Base-by-base conservation (phyloP, 192 early-diverging fungal genomes). In the Coemansia sp. region DNA sequence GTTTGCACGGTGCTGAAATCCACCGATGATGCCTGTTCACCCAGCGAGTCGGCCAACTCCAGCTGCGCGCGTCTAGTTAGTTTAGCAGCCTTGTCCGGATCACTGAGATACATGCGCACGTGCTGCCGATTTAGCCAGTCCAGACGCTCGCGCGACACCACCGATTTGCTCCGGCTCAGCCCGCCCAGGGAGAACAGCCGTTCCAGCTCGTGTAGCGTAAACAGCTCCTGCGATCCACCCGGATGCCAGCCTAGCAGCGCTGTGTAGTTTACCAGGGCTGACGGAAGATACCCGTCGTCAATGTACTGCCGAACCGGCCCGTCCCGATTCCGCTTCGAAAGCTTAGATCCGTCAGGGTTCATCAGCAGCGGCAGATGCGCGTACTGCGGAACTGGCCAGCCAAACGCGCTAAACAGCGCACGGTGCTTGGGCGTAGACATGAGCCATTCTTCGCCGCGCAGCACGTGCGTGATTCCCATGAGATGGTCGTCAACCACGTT, bases 371-470 rank as follows among this genome's bases (percentile, higher is more conserved):
- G 94, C 28, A 97, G 75, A 47, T 97, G 94, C 1, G 81, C 87
- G 71, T 90, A 97, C 45, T 79, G 48, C 9, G 94, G 94, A 14
- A 79, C 50, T 6, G 64, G 62, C 91, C 90, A 94, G 2, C 84
- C 86, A 64, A 97, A 83, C 15, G 90, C 86, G 17, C 72, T 57
- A 68, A 94, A 94, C 15, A 97, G 79, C 4, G 91, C 60, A 2
- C 90, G 55, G 74, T 97, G 94, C 58, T 94, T 95, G 29, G 94
- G 92, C 8, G 91, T 94, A 8, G 92, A 94, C 19, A 91, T 79
- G 25, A 97, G 79, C 94, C 94, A 97, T 71, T 97, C 94, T 70
- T 95, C 91, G 32, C 94, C 94, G 32, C 94, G 82, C 30, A 97
- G 62, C 14, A 97, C 92, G 63, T 95, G 92, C 2, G 92, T 91